These are phyloP conservation scores for Pelargonium citronellum DNA, from an alignment of 441 rosid species.

Conservation along the genomic window DNA sequence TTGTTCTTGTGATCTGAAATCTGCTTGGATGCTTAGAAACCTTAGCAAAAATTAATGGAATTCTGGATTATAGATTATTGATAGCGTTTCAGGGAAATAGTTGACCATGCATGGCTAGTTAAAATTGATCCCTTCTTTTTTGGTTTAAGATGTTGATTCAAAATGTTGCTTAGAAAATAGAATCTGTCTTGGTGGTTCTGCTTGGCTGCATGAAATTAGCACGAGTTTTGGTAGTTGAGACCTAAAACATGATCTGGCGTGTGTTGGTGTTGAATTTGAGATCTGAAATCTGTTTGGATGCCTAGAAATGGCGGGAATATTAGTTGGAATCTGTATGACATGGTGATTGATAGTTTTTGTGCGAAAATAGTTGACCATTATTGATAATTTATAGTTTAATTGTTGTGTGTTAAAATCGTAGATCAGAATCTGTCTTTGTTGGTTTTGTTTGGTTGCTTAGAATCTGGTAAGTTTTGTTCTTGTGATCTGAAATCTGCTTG, in stretches of 20 bases:
- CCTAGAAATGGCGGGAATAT: no score
- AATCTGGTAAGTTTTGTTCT: neutral
- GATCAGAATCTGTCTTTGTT: no score
- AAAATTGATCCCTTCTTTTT: neutral
- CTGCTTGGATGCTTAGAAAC: neutral
- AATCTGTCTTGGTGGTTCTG: no score
- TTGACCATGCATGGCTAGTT: neutral
- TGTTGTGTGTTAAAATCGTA: no score
- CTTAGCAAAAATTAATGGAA: neutral
- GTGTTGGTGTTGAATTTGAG: neutral
- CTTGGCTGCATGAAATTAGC: neutral
- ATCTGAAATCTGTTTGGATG: conserved; percentile 1
- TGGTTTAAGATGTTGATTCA: neutral
- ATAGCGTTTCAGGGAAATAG: neutral
- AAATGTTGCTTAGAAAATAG: neutral
- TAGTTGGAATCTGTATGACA: no score
- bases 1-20: neutral
- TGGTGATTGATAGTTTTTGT: no score
- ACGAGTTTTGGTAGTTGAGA: neutral
- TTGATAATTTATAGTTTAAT: no score
- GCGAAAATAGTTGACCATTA: no score
- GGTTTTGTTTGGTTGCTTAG: no score
- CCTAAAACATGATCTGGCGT: neutral
- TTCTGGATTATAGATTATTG: neutral
- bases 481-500: neutral